Percentiles rank a stretch among this genome's conserved stretches.
Evolutionary conservation across 768 basidiomycete genomes (phyloP).

Genomic region (Agaricus sinodeliciosus): DNA sequence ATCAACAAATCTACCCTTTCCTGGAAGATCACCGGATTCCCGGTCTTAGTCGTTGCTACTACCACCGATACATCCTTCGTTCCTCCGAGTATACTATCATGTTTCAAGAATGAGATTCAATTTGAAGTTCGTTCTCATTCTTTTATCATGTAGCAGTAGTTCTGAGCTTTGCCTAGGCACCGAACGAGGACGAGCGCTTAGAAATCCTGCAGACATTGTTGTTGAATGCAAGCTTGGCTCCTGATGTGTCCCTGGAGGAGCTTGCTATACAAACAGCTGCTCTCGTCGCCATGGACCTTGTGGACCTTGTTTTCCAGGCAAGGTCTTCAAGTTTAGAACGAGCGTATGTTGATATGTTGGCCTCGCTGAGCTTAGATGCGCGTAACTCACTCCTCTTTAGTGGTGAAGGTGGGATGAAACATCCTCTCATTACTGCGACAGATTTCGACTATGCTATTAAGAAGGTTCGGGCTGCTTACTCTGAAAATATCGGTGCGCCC

Average conservation of each 20-base stretch:
- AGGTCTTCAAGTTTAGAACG: conserved; percentile 49
- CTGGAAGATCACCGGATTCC: conserved; percentile 59
- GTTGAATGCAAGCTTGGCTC: conserved; percentile 36
- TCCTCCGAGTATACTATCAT: conserved; percentile 52
- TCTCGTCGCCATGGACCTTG: conserved; percentile 76
- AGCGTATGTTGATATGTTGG: conserved; percentile 27
- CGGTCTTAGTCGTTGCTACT: conserved; percentile 72
- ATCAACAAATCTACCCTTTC: conserved; percentile 47
- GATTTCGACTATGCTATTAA: conserved; percentile 74
- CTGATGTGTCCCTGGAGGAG: conserved; percentile 70
- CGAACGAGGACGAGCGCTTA: conserved; percentile 68
- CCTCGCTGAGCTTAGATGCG: background rate
- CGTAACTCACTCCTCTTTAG: conserved; percentile 13
- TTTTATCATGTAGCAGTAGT: background rate
- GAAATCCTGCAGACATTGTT: conserved; percentile 49
- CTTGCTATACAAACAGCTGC: conserved; percentile 90
- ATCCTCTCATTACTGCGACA: conserved; percentile 38
- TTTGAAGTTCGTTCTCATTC: conserved; percentile 49
- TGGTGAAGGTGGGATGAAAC: conserved; percentile 22
- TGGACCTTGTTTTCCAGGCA: conserved; percentile 58
- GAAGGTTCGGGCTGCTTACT: conserved; percentile 70
- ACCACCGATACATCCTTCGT: conserved; percentile 61
- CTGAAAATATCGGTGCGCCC: conserved; percentile 93
- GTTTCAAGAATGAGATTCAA: conserved; percentile 81
- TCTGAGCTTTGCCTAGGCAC: conserved; percentile 45